phyloP scores from a whole-genome alignment of 352 stramenopile species.

The Pythium guiyangense region DNA sequence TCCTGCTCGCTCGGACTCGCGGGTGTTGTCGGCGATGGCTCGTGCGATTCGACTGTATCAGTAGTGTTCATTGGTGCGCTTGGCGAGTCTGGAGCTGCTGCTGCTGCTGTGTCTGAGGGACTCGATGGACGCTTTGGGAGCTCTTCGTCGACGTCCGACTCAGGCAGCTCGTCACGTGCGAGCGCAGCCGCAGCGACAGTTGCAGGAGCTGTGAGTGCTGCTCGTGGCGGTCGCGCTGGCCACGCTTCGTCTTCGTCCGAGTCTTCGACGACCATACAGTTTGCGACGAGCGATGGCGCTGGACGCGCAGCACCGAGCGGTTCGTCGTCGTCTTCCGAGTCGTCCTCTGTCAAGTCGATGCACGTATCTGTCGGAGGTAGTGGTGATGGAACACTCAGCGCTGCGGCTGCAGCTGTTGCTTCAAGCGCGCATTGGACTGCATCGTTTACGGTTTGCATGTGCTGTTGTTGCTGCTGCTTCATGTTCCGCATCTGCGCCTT shows the following conservation, averaged over 20 bases:
- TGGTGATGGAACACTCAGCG: neutral
- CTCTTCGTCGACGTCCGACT: slow-evolving; percentile 35
- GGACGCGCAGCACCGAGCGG: slow-evolving; percentile 13
- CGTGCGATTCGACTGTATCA: neutral
- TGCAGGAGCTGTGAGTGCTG: neutral
- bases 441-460: neutral
- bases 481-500: slow-evolving; percentile 6
- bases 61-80: neutral
- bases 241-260: slow-evolving; percentile 69
- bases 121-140: slow-evolving; percentile 11
- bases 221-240: slow-evolving; percentile 13
- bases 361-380: neutral
- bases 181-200: neutral
- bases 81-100: neutral
- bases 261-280: slow-evolving; percentile 24
- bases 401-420: neutral
- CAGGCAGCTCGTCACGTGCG: slow-evolving; percentile 9
- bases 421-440: neutral
- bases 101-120: neutral
- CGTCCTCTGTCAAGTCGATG: slow-evolving; percentile 65
- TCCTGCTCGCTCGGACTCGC: neutral
- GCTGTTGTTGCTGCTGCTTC: slow-evolving; percentile 1
- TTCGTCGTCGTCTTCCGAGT: slow-evolving; percentile 49
- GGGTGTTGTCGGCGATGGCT: slow-evolving; percentile 3
- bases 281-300: neutral